Evolutionary conservation across 2,329 filamentous ascomycete genomes (phyloP), one percentile per base, ranked within the genome.

Genomic region (Nemania bipapillata): DNA sequence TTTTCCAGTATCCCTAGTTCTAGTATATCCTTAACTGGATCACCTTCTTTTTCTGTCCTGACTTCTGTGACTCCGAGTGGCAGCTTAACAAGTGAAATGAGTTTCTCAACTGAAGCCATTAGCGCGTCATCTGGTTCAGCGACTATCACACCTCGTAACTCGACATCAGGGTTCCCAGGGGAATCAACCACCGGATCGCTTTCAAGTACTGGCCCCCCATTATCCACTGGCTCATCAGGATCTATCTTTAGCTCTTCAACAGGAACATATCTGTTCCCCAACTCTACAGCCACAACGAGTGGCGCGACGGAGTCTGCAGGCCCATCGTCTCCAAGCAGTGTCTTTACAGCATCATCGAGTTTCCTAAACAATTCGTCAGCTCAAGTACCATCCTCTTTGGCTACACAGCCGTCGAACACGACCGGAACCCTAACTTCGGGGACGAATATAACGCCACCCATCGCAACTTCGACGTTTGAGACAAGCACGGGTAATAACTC

Each of bases 221-320:
- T 62, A 5, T 56, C 66, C n/a, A 64, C 66, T 1, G 54, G 57
- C 7, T 15, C 35, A 15, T 56, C 61, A 24, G 67, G 53, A 32
- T 69, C 68, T 5, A 12, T 54, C 12, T 63, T 60, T 17, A 42
- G 59, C 7, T 65, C 63, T 50, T 68, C 64, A 37, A 65, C 56
- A 17, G 63, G 60, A 4, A 49, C 26, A 4, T 65, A 37, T 53
- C 72, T 73, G 30, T 74, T 75, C 52, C 63, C 74, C 1, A 76
- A 76, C 52, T 74, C 74, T 17, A 76, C 73, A 17, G 57, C 15
- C 12, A 28, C 54, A 11, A 50, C 68, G 7, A 67, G 54, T 22
- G 52, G 69, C 20, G 30, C 58, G 28, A 65, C 65, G 35, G 69
- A 45, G 28, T 63, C 66, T 11, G 49, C 55, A 15, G 32, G 42